Percentiles rank a stretch among this genome's conserved stretches.
These are phyloP conservation scores for Sclerotinia glacialis DNA, from an alignment of 2,329 filamentous ascomycete genomes.

Conservation along the genomic window DNA sequence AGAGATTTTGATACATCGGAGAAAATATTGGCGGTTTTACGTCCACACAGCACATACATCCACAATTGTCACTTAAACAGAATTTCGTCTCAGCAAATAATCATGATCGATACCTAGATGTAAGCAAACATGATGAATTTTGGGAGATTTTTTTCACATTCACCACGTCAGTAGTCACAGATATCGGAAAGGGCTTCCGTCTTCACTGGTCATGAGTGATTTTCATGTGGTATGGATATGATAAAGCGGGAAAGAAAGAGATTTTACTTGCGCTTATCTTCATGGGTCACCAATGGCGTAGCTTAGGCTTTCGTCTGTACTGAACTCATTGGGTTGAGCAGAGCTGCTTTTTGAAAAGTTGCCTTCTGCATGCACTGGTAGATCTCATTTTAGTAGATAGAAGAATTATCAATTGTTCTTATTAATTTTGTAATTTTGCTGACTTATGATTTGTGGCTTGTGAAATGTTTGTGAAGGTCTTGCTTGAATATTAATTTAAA, in stretches of 20 bases:
- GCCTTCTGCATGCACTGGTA: neutral
- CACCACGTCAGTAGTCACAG: neutral
- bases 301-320: slow-evolving; percentile 4
- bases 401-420: neutral
- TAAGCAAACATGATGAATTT: neutral
- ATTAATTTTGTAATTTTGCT: neutral
- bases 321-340: neutral
- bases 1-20: neutral
- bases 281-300: neutral
- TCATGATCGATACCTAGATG: neutral
- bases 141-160: neutral
- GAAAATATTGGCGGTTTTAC: neutral
- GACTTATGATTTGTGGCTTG: neutral
- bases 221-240: neutral
- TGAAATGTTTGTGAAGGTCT: neutral
- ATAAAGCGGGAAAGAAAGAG: neutral
- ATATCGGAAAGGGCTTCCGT: neutral
- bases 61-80: neutral
- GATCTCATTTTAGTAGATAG: neutral
- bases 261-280: neutral
- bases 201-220: neutral
- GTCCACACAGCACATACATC: neutral
- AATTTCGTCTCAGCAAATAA: neutral
- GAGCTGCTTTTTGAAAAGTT: neutral
- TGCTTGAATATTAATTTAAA: too few species aligned